These are phyloP conservation scores for Dictyostelium capitatum DNA, from an alignment of 78 protist genomes.

Conservation along the genomic window DNA sequence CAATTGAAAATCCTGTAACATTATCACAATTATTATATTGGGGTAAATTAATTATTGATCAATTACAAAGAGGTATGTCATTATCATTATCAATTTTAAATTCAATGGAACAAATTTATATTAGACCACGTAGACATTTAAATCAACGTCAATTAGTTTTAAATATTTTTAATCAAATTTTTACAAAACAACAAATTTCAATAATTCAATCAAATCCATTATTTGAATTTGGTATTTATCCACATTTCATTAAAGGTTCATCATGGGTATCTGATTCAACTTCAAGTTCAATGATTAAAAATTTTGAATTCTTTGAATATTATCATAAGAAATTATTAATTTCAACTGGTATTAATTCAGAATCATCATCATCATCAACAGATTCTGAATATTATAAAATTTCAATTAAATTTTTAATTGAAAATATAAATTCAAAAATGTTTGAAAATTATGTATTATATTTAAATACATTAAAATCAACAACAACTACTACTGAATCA, in stretches of 20 bases:
- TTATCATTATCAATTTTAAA: not conserved
- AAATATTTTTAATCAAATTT: not conserved
- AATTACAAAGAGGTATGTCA: slow-evolving; percentile 63
- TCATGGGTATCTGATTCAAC: not conserved
- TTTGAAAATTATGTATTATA: slow-evolving; percentile 1
- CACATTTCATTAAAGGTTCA: slow-evolving; percentile 18
- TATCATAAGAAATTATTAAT: not conserved
- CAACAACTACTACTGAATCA: too few relatives aligned
- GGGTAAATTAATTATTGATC: slow-evolving; percentile 62
- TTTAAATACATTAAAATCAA: not conserved
- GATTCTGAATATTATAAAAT: not conserved
- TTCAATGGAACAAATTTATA: slow-evolving; percentile 74
- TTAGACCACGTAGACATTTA: slow-evolving; percentile 67
- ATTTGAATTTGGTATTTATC: not conserved
- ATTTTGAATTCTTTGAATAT: slow-evolving; percentile 1
- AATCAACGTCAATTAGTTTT: slow-evolving; percentile 19
- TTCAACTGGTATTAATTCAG: too few relatives aligned
- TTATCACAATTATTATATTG: slow-evolving; percentile 66
- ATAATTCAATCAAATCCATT: not conserved
- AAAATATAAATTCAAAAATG: not conserved
- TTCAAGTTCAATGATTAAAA: not conserved
- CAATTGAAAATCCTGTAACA: slow-evolving; percentile 66
- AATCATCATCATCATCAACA: not conserved
- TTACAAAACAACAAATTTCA: not conserved
- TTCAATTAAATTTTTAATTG: slow-evolving; percentile 26